These are phyloP conservation scores for Calonectria pseudoreteaudii DNA, from an alignment of 2,329 filamentous ascomycete genomes.

Conservation along the genomic window DNA sequence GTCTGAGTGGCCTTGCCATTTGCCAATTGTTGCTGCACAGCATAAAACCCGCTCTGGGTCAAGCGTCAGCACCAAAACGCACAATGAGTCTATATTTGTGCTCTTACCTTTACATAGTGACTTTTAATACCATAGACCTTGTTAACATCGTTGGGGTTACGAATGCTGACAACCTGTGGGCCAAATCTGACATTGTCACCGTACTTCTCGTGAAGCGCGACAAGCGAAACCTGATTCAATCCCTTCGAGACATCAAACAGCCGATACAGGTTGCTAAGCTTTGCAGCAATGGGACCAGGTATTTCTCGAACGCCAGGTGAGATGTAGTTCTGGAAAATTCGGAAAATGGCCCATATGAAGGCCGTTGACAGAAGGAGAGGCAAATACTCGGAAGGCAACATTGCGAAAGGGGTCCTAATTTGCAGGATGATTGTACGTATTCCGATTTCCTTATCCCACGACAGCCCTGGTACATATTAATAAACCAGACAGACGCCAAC, in stretches of 20 bases:
- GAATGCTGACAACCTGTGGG: constrained; percentile 7
- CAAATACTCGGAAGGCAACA: not conserved
- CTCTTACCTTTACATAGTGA: constrained; percentile 23
- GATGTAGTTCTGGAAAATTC: not conserved
- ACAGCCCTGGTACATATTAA: not conserved
- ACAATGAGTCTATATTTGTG: too few relatives aligned
- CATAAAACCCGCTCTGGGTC: constrained; percentile 2
- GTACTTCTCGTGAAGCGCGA: constrained; percentile 1
- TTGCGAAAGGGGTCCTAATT: not conserved
- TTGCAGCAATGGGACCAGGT: constrained; percentile 2
- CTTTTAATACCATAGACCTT: constrained; percentile 33
- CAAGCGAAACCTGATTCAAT: constrained; percentile 4
- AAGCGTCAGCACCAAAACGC: not conserved
- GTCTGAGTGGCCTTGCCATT: constrained; percentile 37
- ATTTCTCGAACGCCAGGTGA: constrained; percentile 7
- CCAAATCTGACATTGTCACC: constrained; percentile 13
- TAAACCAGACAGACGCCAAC: too few relatives aligned
- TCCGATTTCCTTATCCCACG: not conserved
- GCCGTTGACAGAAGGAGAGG: not conserved
- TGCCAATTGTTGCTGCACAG: constrained; percentile 11
- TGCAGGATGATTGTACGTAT: not conserved
- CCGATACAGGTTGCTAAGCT: constrained; percentile 12
- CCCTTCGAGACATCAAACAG: constrained; percentile 13
- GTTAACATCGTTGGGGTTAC: not conserved
- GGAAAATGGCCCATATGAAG: not conserved